Conservation (phyloP, 352 stramenopile genomes). For the Globisporangium rhizosaccharum region DNA sequence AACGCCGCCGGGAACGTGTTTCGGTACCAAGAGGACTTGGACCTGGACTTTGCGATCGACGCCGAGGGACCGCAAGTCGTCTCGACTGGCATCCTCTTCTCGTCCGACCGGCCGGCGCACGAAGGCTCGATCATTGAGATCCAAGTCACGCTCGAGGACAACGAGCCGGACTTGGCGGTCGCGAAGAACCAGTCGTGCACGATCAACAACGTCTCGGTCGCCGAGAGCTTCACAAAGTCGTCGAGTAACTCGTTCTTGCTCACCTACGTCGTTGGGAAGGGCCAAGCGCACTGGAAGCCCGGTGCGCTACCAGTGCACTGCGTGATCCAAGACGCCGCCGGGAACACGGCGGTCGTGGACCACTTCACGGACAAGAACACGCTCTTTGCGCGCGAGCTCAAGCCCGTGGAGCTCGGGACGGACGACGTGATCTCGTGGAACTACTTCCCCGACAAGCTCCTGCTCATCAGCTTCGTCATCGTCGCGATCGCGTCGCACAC, state of each 20-base stretch:
- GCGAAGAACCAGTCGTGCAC: slow-evolving; percentile 36
- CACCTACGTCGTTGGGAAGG: slow-evolving; percentile 56
- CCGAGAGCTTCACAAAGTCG: slow-evolving; percentile 40
- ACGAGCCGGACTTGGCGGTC: slow-evolving; percentile 27
- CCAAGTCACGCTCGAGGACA: slow-evolving; percentile 38
- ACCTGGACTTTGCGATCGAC: slow-evolving; percentile 52
- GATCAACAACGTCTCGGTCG: slow-evolving; percentile 62
- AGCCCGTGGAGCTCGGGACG: slow-evolving; percentile 48
- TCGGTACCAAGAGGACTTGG: slow-evolving; percentile 29
- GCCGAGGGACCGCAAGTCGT: slow-evolving; percentile 33
- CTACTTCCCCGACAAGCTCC: slow-evolving; percentile 45
- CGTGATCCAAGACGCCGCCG: slow-evolving; percentile 39
- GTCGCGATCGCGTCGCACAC: slow-evolving; percentile 55
- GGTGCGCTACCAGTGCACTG: slow-evolving; percentile 51
- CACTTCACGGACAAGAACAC: slow-evolving; percentile 64
- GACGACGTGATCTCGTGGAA: slow-evolving; percentile 41
- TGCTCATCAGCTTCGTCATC: slow-evolving; percentile 52
- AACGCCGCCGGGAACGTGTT: slow-evolving; percentile 39
- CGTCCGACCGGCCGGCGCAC: slow-evolving; percentile 51
- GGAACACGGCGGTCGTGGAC: slow-evolving; percentile 44
- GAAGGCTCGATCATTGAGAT: slow-evolving; percentile 64
- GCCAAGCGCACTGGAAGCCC: slow-evolving; percentile 46
- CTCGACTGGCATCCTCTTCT: slow-evolving; percentile 47
- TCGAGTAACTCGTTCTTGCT: slow-evolving; percentile 39
- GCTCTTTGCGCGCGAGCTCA: slow-evolving; percentile 54